A percentile compares a stretch with the other conserved stretches of the same genome.
Evolutionary conservation across 2,329 filamentous ascomycete species (phyloP).

Genomic region (Fusarium mundagurra): DNA sequence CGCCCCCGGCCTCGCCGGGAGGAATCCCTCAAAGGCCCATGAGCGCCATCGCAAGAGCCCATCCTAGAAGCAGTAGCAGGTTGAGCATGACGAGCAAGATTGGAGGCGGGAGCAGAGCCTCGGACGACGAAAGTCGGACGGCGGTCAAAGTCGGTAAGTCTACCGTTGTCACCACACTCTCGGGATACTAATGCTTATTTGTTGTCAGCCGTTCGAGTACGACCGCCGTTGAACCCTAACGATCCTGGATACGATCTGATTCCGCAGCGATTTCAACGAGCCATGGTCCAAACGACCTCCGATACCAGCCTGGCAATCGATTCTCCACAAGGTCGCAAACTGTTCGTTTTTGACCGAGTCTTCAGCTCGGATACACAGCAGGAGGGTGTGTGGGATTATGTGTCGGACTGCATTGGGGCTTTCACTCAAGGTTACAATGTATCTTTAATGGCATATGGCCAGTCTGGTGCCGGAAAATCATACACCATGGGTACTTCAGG

Average conservation of each 20-base stretch:
- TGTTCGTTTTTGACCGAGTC: slow-evolving; percentile 96
- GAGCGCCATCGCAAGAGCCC: slow-evolving; percentile 81
- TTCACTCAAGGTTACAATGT: slow-evolving; percentile 99
- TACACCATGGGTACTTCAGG: slow-evolving; percentile 99
- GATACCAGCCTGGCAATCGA: slow-evolving; percentile 89
- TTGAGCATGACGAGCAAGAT: slow-evolving; percentile 86
- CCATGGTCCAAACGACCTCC: slow-evolving; percentile 90
- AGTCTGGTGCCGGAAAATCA: slow-evolving; percentile 97
- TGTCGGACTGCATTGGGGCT: slow-evolving; percentile 87
- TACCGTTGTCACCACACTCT: not conserved
- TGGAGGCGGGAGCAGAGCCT: slow-evolving; percentile 80
- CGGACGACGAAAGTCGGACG: slow-evolving; percentile 89
- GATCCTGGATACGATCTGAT: slow-evolving; percentile 96
- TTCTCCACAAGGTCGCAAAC: slow-evolving; percentile 88
- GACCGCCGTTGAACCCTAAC: slow-evolving; percentile 81
- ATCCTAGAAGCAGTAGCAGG: slow-evolving; percentile 80
- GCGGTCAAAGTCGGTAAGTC: slow-evolving; percentile 95
- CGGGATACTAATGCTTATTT: not conserved
- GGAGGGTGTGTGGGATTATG: slow-evolving; percentile 93
- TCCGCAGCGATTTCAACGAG: slow-evolving; percentile 91
- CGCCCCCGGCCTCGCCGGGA: slow-evolving; percentile 74
- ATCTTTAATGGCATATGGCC: slow-evolving; percentile 93
- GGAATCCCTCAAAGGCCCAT: slow-evolving; percentile 71
- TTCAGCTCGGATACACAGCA: slow-evolving; percentile 86
- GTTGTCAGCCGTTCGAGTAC: slow-evolving; percentile 83